Evolutionary conservation across 108 stramenopile species (phyloP), one percentile per base, ranked within the genome.

Genomic region (Schizochytrium sp.): DNA sequence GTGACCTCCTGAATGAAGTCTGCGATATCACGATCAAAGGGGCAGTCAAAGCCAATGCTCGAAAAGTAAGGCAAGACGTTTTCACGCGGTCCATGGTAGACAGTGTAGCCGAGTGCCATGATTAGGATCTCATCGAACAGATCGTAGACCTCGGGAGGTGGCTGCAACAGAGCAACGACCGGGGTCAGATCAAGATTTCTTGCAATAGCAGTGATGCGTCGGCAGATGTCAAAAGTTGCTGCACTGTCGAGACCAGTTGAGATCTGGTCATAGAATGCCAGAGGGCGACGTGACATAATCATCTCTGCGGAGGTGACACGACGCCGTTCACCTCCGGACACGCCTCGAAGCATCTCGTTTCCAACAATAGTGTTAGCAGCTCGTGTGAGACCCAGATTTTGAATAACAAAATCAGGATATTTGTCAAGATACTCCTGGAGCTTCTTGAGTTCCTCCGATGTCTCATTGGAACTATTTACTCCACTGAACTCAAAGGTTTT

Each of bases 91-190:
- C 97, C 97, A 38, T 95, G 94, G 88, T 95, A 96, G 17, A 97
- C 93, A 28, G 97, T 89, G 58, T 89, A 93, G 40, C 97, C 97
- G 42, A 94, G 89, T 89, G 94, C 94, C 49, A 98, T 88, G 64
- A 98, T 83, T 40, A 96, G 93, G 42, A 97, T 56, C 61, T 97
- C 96, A 88, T 98, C 97, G 91, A 98, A 98, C 56, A 97, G 92
- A 46, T 95, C 95, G 61, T 95, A 96, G 42, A 96, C 96, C 92
- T 97, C 97, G 3, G 97, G 97, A 0, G 96, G 95, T n/a, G 97
- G 97, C 89, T 97, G 97, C 7, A 97, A 92, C 57, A 98, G 94
- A 3, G 95, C 92, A 4, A 96, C 92, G 19, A 97, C 91, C 45
- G 76, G 88, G 15, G 96, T 92, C 8, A 44, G 56, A 12, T 89